Percentiles rank a stretch among this genome's conserved stretches.
Conservation (phyloP, 345 rosid species). For the Lagerstroemia speciosa region DNA sequence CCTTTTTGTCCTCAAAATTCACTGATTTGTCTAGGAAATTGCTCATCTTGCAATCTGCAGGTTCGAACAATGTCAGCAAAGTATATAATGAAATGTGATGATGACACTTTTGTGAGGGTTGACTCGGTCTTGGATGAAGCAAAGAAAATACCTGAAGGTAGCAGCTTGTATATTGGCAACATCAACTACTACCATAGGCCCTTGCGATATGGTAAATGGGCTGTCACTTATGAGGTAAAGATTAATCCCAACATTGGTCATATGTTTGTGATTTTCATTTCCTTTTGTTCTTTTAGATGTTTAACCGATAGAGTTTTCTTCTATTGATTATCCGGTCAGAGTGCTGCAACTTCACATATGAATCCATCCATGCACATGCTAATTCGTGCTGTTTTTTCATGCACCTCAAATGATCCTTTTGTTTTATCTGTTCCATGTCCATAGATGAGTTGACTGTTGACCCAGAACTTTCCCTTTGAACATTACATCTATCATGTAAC, state of each 20-base stretch:
- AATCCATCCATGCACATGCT: background rate
- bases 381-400: background rate
- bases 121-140: constrained; percentile 62
- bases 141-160: constrained; percentile 43
- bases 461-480: background rate
- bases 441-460: background rate
- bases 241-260: background rate
- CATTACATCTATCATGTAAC: too few species aligned
- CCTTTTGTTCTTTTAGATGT: background rate
- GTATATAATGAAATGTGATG: constrained; percentile 87
- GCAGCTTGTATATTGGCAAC: constrained; percentile 76
- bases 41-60: constrained; percentile 28
- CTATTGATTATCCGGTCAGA: background rate
- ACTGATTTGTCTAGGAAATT: background rate
- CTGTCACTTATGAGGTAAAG: constrained; percentile 85
- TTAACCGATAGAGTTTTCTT: background rate
- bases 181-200: constrained; percentile 85
- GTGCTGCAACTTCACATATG: background rate
- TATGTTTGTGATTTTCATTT: background rate
- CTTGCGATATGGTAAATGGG: constrained; percentile 91
- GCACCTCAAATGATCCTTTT: background rate
- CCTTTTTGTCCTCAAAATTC: background rate
- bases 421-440: background rate
- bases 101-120: constrained; percentile 83
- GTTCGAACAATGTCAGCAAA: constrained; percentile 49